Base-by-base conservation (phyloP, 1,139 yeast genomes). In the Pichia sp. region DNA sequence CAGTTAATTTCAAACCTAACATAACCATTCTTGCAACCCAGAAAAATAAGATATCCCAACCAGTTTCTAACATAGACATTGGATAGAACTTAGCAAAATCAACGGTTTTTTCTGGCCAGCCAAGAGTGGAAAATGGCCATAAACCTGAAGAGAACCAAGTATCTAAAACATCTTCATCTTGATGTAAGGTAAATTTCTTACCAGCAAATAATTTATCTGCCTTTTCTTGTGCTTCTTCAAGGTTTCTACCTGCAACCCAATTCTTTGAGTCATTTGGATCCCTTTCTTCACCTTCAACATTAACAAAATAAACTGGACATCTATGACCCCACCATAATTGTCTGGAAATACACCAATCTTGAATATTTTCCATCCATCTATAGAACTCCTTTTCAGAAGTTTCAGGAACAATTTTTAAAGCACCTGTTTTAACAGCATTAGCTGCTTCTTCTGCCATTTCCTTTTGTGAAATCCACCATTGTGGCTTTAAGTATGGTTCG, bases 261-360 rank as follows among this genome's bases (percentile, higher is more conserved):
- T 74, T 83, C 39, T 75, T 69, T 56, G 83, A 87, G 61, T 83
- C 84, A 55, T 74, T 69, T 50, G 68, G 64, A 58, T 78, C 84
- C 52, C 76, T 74, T 32, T 68, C 70, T 58, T 77, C 75, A 47
- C 92, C 94, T 62, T 87, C 96, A 49, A 87, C 70, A 44, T 74
- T 71, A 51, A 90, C 87, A 57, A 87, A 87, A 70, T 94, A 92
- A 41, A 87, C 96, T 25, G 98, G 98, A 68, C 96, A 87, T 71
- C 97, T 82, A 71, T 92, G 98, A 55, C 98, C 98, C 98, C 98
- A 92, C 98, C 98, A 92, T 61, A 92, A 78, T 73, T 92, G 98
- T 70, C 98, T 86, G 29, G 97, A 92, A 54, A 92, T 89, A 81
- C 98, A 92, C 98, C 98, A 92, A 71, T 92, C 98, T 72, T 94